Evolutionary conservation across 1,284 basidiomycete genomes (phyloP).

Genomic region (Tranzscheliella williamsii): DNA sequence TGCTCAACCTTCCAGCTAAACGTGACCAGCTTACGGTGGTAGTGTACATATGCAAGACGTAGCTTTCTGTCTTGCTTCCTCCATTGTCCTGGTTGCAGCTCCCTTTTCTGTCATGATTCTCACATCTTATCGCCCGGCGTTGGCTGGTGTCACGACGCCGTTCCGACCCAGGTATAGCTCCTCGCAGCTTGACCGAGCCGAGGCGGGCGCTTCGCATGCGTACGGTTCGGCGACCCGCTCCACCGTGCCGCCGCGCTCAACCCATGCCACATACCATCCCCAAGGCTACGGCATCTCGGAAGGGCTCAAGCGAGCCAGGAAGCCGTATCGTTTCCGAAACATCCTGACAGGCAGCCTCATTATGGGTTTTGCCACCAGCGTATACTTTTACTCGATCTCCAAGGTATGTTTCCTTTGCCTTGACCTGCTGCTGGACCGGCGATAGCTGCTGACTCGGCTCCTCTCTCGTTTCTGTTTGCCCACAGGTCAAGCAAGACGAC

Average conservation of each 20-base stretch:
- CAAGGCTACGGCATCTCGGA: slow-evolving; percentile 49
- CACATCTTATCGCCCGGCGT: too few species aligned
- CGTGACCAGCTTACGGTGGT: too few species aligned
- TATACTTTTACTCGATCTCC: slow-evolving; percentile 86
- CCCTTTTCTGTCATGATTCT: too few species aligned
- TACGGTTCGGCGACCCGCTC: slow-evolving; percentile 28
- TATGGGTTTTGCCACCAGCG: slow-evolving; percentile 75
- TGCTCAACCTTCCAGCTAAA: too few species aligned
- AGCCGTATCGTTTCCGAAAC: slow-evolving; percentile 79
- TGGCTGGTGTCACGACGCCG: too few species aligned
- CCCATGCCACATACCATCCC: slow-evolving; percentile 47
- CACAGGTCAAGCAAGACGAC: slow-evolving; percentile 53
- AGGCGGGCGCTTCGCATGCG: neutral
- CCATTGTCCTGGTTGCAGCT: too few species aligned
- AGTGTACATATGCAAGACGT: too few species aligned
- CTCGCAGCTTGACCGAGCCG: slow-evolving; percentile 9
- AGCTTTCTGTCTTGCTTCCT: too few species aligned
- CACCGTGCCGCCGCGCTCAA: slow-evolving; percentile 36
- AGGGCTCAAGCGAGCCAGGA: slow-evolving; percentile 77
- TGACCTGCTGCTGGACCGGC: too few species aligned
- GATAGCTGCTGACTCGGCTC: too few species aligned
- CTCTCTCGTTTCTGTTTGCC: neutral
- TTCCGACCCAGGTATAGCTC: slow-evolving; percentile 25
- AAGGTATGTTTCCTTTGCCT: slow-evolving; percentile 30
- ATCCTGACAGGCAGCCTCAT: slow-evolving; percentile 75